Evolutionary conservation across 345 rosid genomes (phyloP).

Genomic region (Nephelium lappaceum): DNA sequence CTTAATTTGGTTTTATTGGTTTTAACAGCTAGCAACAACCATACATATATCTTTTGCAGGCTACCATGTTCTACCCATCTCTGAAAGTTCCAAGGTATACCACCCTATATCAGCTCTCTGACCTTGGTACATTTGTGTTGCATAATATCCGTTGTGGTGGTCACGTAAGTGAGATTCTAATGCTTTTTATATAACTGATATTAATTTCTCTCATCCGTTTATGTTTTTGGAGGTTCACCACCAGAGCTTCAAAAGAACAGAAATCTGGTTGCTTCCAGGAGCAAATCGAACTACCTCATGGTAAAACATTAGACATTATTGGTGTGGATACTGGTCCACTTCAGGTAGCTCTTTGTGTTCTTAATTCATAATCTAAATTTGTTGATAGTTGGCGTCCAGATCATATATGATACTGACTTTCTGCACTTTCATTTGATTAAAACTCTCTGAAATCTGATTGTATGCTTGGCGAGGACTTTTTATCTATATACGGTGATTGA

Average conservation of each 20-base stretch:
- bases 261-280: conserved; percentile 38
- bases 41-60: conserved; percentile 51
- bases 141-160: neutral
- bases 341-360: conserved; percentile 35
- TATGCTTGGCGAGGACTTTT: neutral
- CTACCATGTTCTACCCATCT: conserved; percentile 39
- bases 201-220: conserved; percentile 14
- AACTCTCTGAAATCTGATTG: neutral
- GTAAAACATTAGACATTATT: conserved; percentile 51
- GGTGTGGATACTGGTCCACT: conserved; percentile 44
- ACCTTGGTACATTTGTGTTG: conserved; percentile 23
- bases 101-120: conserved; percentile 17
- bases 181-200: neutral
- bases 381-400: neutral
- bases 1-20: conserved; percentile 15
- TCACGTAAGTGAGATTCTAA: conserved; percentile 5
- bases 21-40: conserved; percentile 27
- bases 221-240: conserved; percentile 55
- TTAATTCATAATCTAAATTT: neutral
- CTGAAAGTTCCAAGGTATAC: conserved; percentile 68
- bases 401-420: neutral
- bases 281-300: conserved; percentile 43
- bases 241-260: conserved; percentile 38
- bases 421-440: neutral
- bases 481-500: neutral